phyloP scores from a whole-genome alignment of 2,329 filamentous ascomycete genomes.

The Microsporum audouinii region DNA sequence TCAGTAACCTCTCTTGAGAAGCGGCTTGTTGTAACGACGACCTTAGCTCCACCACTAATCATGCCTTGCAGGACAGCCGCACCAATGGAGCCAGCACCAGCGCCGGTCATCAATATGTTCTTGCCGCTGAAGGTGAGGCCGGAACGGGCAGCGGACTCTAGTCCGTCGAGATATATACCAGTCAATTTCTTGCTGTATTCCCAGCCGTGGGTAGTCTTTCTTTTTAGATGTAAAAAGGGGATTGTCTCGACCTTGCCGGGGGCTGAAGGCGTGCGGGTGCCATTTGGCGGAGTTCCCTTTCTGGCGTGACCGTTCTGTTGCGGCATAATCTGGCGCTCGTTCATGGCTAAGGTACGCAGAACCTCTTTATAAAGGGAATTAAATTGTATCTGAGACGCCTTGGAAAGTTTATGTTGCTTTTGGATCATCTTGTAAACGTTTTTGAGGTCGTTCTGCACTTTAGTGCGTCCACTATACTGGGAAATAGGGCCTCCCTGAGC shows the following conservation, averaged over 20 bases:
- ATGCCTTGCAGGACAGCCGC: conserved; percentile 92
- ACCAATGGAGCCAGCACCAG: conserved; percentile 93
- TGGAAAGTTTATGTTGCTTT: conserved; percentile 95
- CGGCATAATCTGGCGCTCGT: conserved; percentile 91
- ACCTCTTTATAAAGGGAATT: conserved; percentile 91
- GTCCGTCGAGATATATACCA: conserved; percentile 77
- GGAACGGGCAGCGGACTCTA: conserved; percentile 75
- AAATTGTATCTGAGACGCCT: conserved; percentile 91
- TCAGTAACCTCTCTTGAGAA: conserved; percentile 97
- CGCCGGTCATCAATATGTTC: conserved; percentile 95
- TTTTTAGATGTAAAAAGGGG: conserved; percentile 94
- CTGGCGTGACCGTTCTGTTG: conserved; percentile 60
- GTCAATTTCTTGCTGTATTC: conserved; percentile 99
- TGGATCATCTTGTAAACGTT: conserved; percentile 97
- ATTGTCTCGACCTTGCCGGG: conserved; percentile 87
- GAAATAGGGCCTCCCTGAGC: conserved; percentile 96
- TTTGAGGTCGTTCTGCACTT: conserved; percentile 90
- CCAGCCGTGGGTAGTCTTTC: conserved; percentile 94
- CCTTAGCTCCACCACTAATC: conserved; percentile 92
- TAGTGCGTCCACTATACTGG: conserved; percentile 94
- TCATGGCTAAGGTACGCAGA: conserved; percentile 89
- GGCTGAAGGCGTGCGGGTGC: conserved; percentile 19
- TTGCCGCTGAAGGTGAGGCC: conserved; percentile 91
- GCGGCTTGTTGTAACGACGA: conserved; percentile 89
- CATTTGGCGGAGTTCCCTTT: conserved; percentile 42